Conservation (phyloP, 2,329 filamentous ascomycete genomes). For the Trichoderma sp. region DNA sequence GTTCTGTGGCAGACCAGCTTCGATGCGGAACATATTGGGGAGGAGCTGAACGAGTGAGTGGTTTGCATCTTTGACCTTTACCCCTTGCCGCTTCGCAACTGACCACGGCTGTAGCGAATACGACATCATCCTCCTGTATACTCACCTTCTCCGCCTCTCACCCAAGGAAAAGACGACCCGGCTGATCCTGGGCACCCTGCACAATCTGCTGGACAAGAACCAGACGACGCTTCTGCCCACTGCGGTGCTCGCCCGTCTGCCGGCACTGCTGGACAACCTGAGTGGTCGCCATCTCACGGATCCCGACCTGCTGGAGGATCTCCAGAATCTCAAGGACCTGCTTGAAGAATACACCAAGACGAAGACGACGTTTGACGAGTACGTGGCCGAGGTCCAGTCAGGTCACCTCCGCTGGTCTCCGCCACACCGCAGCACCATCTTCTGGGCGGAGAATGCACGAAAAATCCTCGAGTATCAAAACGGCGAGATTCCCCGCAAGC, state of each 20-base stretch:
- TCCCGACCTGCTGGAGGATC: conserved; percentile 64
- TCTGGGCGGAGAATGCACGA: conserved; percentile 90
- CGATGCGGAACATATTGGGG: conserved; percentile 72
- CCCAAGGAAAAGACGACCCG: conserved; percentile 98
- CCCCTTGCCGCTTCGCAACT: conserved; percentile 22
- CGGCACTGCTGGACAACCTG: conserved; percentile 64
- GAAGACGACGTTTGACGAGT: conserved; percentile 82
- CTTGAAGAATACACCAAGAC: conserved; percentile 69
- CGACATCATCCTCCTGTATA: conserved; percentile 88
- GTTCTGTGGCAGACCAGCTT: conserved; percentile 98
- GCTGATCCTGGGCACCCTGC: conserved; percentile 82
- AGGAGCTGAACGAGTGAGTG: conserved; percentile 83
- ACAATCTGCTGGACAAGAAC: conserved; percentile 77
- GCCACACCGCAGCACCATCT: conserved; percentile 80
- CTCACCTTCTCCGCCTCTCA: conserved; percentile 86
- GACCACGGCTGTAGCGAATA: conserved; percentile 68
- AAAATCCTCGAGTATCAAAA: conserved; percentile 83
- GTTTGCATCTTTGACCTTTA: neutral
- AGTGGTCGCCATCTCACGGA: conserved; percentile 64
- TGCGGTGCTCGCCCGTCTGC: conserved; percentile 83
- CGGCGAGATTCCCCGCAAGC: conserved; percentile 73
- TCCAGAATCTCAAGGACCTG: conserved; percentile 62
- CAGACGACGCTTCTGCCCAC: conserved; percentile 75
- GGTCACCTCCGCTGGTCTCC: conserved; percentile 93
- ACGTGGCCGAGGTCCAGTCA: conserved; percentile 80